These are phyloP conservation scores for Apiospora marii DNA, from an alignment of 2,329 filamentous ascomycete species.

Conservation along the genomic window DNA sequence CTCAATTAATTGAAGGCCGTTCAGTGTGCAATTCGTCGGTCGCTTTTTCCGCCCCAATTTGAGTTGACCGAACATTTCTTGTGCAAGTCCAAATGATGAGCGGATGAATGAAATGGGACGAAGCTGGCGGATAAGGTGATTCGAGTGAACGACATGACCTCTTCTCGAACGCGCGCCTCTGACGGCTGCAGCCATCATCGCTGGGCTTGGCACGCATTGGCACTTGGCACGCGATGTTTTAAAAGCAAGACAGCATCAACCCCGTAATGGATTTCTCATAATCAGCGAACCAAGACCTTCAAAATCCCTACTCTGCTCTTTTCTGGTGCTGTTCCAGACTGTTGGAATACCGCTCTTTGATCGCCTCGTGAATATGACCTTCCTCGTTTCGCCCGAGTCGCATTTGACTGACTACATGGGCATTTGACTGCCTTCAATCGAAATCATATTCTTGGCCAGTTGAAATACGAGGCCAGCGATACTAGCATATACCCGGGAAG, in stretches of 20 bases:
- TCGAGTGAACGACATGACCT: not conserved
- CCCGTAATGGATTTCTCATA: not conserved
- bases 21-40: too few species aligned
- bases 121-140: not conserved
- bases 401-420: too few species aligned
- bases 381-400: too few species aligned
- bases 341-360: too few species aligned
- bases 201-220: not conserved
- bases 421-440: too few species aligned
- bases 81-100: not conserved
- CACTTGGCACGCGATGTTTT: constrained; percentile 9
- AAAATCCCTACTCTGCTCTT: too few species aligned
- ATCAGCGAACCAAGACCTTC: too few species aligned
- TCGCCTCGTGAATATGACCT: too few species aligned
- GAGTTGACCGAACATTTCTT: not conserved
- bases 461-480: too few species aligned
- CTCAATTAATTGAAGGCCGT: not conserved
- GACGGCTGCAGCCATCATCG: not conserved
- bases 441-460: too few species aligned
- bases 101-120: not conserved
- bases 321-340: too few species aligned
- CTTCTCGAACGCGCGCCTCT: not conserved
- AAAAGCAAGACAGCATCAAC: not conserved
- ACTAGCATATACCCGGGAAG: too few species aligned
- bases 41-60: not conserved